Conservation (phyloP, 2,329 filamentous ascomycete genomes). For the Coniella vitis region DNA sequence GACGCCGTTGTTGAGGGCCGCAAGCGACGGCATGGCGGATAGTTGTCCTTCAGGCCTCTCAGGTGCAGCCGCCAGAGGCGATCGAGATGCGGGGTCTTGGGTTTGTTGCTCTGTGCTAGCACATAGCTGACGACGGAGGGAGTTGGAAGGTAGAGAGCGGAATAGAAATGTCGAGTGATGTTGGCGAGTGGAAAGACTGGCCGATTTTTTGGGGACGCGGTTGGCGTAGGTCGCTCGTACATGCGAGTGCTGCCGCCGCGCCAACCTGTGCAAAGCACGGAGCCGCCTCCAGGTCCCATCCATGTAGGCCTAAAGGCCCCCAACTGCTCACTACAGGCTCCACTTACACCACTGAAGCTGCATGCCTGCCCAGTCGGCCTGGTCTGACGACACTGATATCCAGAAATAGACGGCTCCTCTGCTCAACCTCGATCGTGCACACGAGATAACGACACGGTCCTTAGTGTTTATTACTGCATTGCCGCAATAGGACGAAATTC, state of each 20-base stretch:
- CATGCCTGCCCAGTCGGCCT: constrained; percentile 21
- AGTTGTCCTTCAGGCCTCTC: constrained; percentile 3
- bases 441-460: neutral
- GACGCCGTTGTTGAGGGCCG: constrained; percentile 13
- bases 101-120: constrained; percentile 4
- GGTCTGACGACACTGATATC: constrained; percentile 33
- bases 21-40: constrained; percentile 15
- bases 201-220: constrained; percentile 12
- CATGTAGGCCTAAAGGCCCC: neutral
- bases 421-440: neutral
- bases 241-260: constrained; percentile 14
- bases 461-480: neutral
- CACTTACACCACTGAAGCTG: neutral
- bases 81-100: neutral
- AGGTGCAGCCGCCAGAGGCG: constrained; percentile 3
- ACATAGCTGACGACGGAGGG: constrained; percentile 9
- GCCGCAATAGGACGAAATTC: neutral
- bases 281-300: neutral
- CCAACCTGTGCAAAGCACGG: neutral
- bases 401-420: constrained; percentile 27
- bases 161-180: neutral
- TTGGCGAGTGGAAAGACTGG: constrained; percentile 3
- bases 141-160: neutral
- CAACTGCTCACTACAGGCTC: neutral
- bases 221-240: constrained; percentile 7